These are phyloP conservation scores for Eucalyptus regnans DNA, from an alignment of 345 rosid genomes.

Conservation along the genomic window DNA sequence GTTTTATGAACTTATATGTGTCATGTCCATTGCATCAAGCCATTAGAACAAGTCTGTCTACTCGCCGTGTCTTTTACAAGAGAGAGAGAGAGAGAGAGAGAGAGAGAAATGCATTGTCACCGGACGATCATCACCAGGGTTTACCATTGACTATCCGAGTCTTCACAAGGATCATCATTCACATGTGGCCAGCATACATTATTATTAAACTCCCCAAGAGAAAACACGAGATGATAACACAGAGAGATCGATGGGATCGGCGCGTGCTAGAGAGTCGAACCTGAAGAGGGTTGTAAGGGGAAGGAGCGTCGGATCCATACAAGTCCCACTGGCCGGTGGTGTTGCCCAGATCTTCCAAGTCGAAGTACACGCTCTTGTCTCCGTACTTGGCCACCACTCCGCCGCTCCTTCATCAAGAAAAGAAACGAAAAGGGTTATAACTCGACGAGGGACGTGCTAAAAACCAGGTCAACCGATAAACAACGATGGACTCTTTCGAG, in stretches of 20 bases:
- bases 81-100: background rate
- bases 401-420: conserved; percentile 21
- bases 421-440: background rate
- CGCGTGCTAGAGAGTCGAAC: conserved; percentile 3
- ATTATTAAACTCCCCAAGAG: background rate
- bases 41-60: background rate
- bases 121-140: background rate
- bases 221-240: background rate
- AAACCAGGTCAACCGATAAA: background rate
- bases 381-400: conserved; percentile 89
- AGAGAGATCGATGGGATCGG: background rate
- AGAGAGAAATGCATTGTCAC: background rate
- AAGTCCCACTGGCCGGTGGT: conserved; percentile 95
- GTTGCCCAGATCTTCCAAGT: conserved; percentile 93
- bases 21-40: background rate
- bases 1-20: background rate
- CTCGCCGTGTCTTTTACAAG: background rate
- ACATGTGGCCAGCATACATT: background rate
- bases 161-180: background rate
- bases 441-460: background rate
- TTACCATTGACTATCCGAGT: background rate
- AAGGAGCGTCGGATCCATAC: conserved; percentile 99
- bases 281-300: conserved; percentile 95
- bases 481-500: background rate
- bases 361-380: conserved; percentile 96